phyloP scores from a whole-genome alignment of 2,329 filamentous ascomycete genomes.

The Curvularia sp. region DNA sequence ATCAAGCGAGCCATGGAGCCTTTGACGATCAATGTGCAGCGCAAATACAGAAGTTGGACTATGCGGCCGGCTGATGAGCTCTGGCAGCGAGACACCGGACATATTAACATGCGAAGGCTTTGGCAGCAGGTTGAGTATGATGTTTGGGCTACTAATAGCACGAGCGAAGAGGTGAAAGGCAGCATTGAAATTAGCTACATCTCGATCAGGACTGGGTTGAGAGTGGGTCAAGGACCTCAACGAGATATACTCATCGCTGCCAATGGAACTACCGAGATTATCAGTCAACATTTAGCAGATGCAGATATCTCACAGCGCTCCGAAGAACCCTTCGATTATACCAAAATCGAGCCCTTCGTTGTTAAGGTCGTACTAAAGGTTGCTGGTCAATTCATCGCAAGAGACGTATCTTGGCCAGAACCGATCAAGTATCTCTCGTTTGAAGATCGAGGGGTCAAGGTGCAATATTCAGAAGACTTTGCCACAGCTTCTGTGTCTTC shows the following conservation, averaged over 20 bases:
- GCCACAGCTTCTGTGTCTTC: constrained; percentile 54
- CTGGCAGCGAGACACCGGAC: constrained; percentile 40
- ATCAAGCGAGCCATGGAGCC: constrained; percentile 62
- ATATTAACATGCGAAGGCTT: constrained; percentile 32
- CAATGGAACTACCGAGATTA: constrained; percentile 63
- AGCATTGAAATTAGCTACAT: constrained; percentile 61
- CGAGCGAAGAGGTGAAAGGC: constrained; percentile 51
- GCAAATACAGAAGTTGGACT: constrained; percentile 58
- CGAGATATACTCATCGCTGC: constrained; percentile 55
- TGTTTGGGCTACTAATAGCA: constrained; percentile 63
- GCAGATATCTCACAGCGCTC: neutral
- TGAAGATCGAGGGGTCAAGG: constrained; percentile 55
- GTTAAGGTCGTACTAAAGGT: constrained; percentile 60
- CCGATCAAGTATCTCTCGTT: constrained; percentile 66
- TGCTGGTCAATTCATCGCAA: constrained; percentile 55
- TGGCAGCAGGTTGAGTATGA: constrained; percentile 53
- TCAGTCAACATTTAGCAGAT: constrained; percentile 43
- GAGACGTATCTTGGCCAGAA: constrained; percentile 66
- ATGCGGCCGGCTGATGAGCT: constrained; percentile 51
- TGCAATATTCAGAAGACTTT: constrained; percentile 41
- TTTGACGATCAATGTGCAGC: constrained; percentile 64
- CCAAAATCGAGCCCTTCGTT: constrained; percentile 60
- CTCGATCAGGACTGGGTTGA: constrained; percentile 60
- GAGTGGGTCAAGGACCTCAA: constrained; percentile 55
- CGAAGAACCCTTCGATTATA: constrained; percentile 52